These are phyloP conservation scores for Ciborinia camelliae DNA, from an alignment of 2,329 filamentous ascomycete species.

Conservation along the genomic window DNA sequence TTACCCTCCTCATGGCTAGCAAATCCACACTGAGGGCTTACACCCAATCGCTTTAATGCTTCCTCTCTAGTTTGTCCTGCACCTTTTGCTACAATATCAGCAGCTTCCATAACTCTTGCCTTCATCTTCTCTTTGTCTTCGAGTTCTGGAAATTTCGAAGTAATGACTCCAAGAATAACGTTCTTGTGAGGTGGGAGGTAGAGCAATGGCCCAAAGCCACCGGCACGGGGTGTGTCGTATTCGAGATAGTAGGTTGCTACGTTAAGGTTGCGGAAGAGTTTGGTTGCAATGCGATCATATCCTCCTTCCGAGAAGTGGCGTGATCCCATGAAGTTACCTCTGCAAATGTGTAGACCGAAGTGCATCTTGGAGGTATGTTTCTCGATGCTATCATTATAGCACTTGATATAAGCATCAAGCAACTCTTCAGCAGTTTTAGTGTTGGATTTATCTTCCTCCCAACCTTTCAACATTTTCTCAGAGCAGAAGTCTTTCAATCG, in stretches of 20 bases:
- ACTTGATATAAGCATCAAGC: constrained; percentile 70
- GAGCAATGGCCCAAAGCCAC: constrained; percentile 63
- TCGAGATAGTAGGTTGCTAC: constrained; percentile 68
- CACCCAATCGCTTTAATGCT: constrained; percentile 63
- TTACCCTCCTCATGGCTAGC: constrained; percentile 51
- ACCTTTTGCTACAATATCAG: constrained; percentile 67
- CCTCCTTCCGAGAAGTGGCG: constrained; percentile 64
- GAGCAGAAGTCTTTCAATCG: constrained; percentile 59
- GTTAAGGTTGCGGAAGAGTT: constrained; percentile 60
- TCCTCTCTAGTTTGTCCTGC: constrained; percentile 61
- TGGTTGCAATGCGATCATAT: constrained; percentile 64
- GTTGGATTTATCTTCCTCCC: constrained; percentile 53
- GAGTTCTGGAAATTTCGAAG: constrained; percentile 58
- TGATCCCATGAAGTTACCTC: constrained; percentile 63
- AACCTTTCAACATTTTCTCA: constrained; percentile 66
- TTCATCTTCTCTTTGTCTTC: constrained; percentile 65
- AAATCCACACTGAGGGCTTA: constrained; percentile 71
- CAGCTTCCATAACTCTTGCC: constrained; percentile 55
- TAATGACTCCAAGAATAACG: constrained; percentile 63
- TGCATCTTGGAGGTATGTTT: constrained; percentile 67
- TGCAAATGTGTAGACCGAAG: constrained; percentile 75
- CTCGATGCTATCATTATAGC: constrained; percentile 70
- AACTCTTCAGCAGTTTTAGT: constrained; percentile 66
- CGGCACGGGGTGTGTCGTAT: constrained; percentile 63
- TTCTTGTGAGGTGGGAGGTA: constrained; percentile 58